Base-by-base conservation (phyloP, 805 yeast genomes). In the Lipomyces orientalis region DNA sequence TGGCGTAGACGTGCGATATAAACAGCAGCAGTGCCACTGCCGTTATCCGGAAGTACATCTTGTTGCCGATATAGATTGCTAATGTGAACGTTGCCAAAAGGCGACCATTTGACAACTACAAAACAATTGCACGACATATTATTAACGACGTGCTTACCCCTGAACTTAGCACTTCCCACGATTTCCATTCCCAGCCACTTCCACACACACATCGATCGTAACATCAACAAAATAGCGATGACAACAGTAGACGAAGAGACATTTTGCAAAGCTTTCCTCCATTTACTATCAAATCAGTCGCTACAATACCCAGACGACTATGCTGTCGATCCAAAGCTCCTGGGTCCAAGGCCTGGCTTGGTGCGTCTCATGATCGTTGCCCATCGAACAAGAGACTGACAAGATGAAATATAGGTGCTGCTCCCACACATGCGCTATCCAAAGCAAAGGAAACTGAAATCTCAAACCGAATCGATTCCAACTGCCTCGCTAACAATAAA, bases 241-340 rank as follows among this genome's bases (percentile, higher is more conserved):
- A 58, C 70, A 16, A 51, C 64, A 6, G 65, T 69, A 16, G 72
- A 69, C 64, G 72, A 69, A 37, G 29, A 51, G 19, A 67, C 68
- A 9, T 69, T 69, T 39, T 33, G 71, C 8, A 69, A 61, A 39
- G 72, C 72, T 16, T 69, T 43, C 46, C 60, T 69, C 14, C 71
- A 68, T 39, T 58, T 69, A 16, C 60, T 69, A 9, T 39, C 66
- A 2, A 35, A 43, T 33, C 56, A 68, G 58, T 62, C 64, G 7
- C 54, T 69, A 7, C 43, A 56, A 12, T 58, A 58, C 52, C 57
- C 37, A 2, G 72, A 69, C 57, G 72, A 69, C 35, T 67, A 57
- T 29, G 68, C 58, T 33, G 33, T 34, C 2, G 62, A 62, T 55
- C 58, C 61, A 46, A 60, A 55, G 22, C 6, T 59, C n/a, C 60